A percentile compares a stretch with the other conserved stretches of the same genome.
Evolutionary conservation across 164 flowering plant genomes (phyloP).

Genomic region (Vitis rotundifolia): DNA sequence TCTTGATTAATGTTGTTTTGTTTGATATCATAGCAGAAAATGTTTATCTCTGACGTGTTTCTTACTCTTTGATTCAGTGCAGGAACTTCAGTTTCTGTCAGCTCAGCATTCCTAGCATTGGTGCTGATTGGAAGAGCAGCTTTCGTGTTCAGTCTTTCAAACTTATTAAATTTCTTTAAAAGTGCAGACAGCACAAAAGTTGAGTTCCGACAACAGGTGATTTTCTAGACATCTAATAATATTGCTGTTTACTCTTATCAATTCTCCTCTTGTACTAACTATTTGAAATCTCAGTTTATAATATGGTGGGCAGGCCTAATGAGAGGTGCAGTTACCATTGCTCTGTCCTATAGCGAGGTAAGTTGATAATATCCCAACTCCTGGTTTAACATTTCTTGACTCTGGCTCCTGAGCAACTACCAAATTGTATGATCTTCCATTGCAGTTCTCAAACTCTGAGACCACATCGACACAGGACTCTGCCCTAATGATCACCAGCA

Average conservation of each 20-base stretch:
- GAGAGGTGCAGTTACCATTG: conserved; percentile 86
- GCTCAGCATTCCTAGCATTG: conserved; percentile 48
- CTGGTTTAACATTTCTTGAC: not conserved
- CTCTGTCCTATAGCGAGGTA: conserved; percentile 68
- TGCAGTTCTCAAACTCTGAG: conserved; percentile 48
- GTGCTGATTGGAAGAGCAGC: conserved; percentile 76
- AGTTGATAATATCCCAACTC: not conserved
- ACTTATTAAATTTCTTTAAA: conserved; percentile 36
- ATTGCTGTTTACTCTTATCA: too few relatives aligned
- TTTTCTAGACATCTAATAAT: not conserved
- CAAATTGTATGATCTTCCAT: not conserved
- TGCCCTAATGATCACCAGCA: conserved; percentile 58
- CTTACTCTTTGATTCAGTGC: conserved; percentile 41
- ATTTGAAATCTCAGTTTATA: conserved; percentile 43
- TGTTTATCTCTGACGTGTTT: conserved; percentile 3
- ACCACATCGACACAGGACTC: conserved; percentile 18
- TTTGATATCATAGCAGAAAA: not conserved
- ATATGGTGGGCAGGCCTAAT: conserved; percentile 89
- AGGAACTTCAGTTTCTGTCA: conserved; percentile 57
- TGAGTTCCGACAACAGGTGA: conserved; percentile 50
- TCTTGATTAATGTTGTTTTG: not conserved
- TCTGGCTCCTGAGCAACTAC: not conserved
- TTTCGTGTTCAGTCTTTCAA: conserved; percentile 62
- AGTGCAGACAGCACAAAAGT: conserved; percentile 31
- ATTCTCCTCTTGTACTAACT: conserved; percentile 3